Base-by-base conservation (phyloP, 352 stramenopile genomes). In the Pythium aristosporum region DNA sequence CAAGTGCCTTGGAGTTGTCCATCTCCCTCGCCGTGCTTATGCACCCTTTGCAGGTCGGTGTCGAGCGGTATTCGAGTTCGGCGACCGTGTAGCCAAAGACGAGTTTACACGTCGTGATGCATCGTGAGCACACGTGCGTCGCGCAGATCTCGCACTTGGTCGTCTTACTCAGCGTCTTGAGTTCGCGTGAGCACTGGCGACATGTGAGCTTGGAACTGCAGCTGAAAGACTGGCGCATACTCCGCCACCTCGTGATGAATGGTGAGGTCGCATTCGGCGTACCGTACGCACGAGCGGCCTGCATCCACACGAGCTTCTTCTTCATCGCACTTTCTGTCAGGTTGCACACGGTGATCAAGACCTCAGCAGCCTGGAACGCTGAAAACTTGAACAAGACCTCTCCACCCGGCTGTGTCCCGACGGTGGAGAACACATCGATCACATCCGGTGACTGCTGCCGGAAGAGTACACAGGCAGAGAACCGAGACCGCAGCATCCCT, bases 391-490 rank as follows among this genome's bases (percentile, higher is more conserved):
- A 52, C 23, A 57, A 37, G 11, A 72, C 46, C 32, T 61, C 66
- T 65, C 65, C 48, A 36, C 71, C 34, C 52, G 72, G 48, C 63
- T 88, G 76, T 16, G 85, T 71, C 44, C 72, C 77, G 6, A 65
- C 72, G 7, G 68, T 71, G 34, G 79, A 74, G 42, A 81, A 88
- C 32, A 78, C 77, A 18, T 88, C 79, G 7, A 88, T 73, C 0
- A 61, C 73, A 1, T 56, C 61, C 12, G 55, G 55, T 0, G 69
- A 36, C 5, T 63, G 60, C 50, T 85, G 71, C 1, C 67, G 67
- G 60, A 79, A 86, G 30, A 88, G 42, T 5, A 72, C 69, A 32
- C 75, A 82, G n/a, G 75, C 69, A 11, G 75, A 86, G 53, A 85
- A 74, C 25, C 80, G 76, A 25, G 71, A 77, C 5, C 80, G 76